A percentile compares a stretch with the other conserved stretches of the same genome.
These are phyloP conservation scores for Ustilago xerochloae DNA, from an alignment of 1,284 basidiomycete genomes.

Conservation along the genomic window DNA sequence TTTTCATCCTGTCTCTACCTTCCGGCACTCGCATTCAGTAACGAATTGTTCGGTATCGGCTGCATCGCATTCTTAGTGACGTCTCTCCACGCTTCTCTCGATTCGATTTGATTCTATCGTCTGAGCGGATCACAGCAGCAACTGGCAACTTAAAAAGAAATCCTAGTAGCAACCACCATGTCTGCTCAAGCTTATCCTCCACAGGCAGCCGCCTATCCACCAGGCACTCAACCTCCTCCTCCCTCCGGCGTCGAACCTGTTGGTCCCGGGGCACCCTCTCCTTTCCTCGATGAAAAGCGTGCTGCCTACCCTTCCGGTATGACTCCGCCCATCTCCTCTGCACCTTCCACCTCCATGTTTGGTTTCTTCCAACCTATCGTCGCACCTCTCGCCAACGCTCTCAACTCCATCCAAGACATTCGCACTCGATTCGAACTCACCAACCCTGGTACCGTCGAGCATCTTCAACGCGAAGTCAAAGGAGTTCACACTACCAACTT, in stretches of 20 bases:
- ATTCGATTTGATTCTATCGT: too few species aligned
- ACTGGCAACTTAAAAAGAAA: neutral
- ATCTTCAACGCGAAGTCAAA: constrained; percentile 66
- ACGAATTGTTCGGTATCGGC: too few species aligned
- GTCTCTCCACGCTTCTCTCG: too few species aligned
- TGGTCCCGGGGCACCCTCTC: constrained; percentile 33
- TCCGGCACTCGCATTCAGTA: neutral
- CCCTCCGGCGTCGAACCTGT: constrained; percentile 46
- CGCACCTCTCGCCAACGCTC: constrained; percentile 45
- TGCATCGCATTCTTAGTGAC: too few species aligned
- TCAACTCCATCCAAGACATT: constrained; percentile 48
- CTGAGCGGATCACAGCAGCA: too few species aligned
- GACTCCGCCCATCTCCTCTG: constrained; percentile 41
- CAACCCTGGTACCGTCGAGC: constrained; percentile 65
- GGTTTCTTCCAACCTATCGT: constrained; percentile 58
- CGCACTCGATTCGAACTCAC: constrained; percentile 59
- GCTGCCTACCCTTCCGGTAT: constrained; percentile 40
- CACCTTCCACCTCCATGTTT: constrained; percentile 46
- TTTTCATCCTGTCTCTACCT: neutral
- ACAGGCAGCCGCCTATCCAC: constrained; percentile 44
- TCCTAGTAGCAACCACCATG: constrained; percentile 6
- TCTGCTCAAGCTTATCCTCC: constrained; percentile 39
- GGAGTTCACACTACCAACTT: constrained; percentile 91
- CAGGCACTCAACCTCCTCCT: constrained; percentile 40
- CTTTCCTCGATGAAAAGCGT: constrained; percentile 48